phyloP scores from a whole-genome alignment of 2,329 filamentous ascomycete genomes.

The Fusarium protoensiforme region DNA sequence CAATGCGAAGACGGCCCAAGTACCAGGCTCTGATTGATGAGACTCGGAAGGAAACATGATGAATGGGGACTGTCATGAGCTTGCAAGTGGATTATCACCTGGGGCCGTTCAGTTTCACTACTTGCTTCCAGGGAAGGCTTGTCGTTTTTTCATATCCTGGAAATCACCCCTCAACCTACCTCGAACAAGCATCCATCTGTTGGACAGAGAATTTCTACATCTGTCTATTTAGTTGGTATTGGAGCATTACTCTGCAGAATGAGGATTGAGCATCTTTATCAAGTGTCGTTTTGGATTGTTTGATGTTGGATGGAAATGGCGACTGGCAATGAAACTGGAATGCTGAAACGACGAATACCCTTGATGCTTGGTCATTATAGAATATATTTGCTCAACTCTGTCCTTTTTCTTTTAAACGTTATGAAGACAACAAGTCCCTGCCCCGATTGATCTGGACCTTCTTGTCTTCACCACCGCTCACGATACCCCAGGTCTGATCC shows the following conservation, averaged over 20 bases:
- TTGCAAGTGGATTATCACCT: background rate
- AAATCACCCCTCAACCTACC: background rate
- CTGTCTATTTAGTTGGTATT: background rate
- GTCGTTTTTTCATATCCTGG: background rate
- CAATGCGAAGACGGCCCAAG: constrained; percentile 11
- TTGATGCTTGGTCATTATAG: constrained; percentile 21
- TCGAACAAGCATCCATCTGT: background rate
- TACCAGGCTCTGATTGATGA: constrained; percentile 44
- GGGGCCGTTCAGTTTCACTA: background rate
- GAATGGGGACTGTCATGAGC: background rate
- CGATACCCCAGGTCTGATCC: constrained; percentile 88
- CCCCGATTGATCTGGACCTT: constrained; percentile 90
- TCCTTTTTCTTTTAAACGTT: constrained; percentile 30
- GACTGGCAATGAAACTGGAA: background rate
- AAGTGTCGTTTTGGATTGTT: background rate
- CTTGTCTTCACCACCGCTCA: constrained; percentile 93
- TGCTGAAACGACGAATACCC: constrained; percentile 2
- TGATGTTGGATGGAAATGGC: background rate
- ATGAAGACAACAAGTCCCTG: constrained; percentile 59
- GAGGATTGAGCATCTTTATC: background rate
- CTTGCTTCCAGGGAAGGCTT: background rate
- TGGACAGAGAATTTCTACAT: background rate
- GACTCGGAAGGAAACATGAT: constrained; percentile 5
- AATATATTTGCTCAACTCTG: constrained; percentile 24
- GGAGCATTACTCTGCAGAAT: background rate